Evolutionary conservation across 306 rosid species (phyloP), one percentile per base, ranked within the genome.

Genomic region (Fagus sylvatica): DNA sequence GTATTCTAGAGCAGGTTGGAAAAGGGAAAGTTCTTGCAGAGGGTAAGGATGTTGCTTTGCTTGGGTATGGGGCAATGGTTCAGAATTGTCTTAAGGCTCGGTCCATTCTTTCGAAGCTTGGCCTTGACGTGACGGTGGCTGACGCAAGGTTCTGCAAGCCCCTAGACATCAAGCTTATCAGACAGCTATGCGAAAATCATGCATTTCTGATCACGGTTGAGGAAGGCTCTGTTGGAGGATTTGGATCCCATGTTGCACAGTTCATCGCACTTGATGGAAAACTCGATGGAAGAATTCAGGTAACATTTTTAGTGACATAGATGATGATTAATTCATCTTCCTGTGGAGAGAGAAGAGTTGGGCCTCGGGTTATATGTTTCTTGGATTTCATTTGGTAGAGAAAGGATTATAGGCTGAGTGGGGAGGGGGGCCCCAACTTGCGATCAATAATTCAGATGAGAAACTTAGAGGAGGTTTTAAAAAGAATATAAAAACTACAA

Each of bases 61-160:
- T 94, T 64, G 98, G 98, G 65, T 94, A 94, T 68, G 98, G 98
- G 61, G 80, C 98, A 65, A 92, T 94, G 98, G 97, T 94, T 75
- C 95, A 83, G 81, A 92, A 92, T 84, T 94, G 98, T 88, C 93
- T 94, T 6, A 85, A 82, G 75, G 98, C 98, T 54, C 87, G 79
- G 66, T 71, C 91, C 68, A 97, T 94, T 78, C 98, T 94, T 65
- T 81, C 92, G 9, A 80, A 86, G 76, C 96, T 94, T 66, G 98
- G 97, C 13, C 66, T 94, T 56, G 89, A 94, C 62, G 93, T 92
- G 74, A 94, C 98, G 15, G 98, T 94, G 79, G 98, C 97, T 15
- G 98, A 94, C 80, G 98, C 98, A 60, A 87, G 98, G 88, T 94
- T 94, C 91, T 92, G 97, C 88, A 94, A 94, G 81, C 98, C 98